These are phyloP conservation scores for Fusarium floridanum DNA, from an alignment of 2,329 filamentous ascomycete species.

Conservation along the genomic window DNA sequence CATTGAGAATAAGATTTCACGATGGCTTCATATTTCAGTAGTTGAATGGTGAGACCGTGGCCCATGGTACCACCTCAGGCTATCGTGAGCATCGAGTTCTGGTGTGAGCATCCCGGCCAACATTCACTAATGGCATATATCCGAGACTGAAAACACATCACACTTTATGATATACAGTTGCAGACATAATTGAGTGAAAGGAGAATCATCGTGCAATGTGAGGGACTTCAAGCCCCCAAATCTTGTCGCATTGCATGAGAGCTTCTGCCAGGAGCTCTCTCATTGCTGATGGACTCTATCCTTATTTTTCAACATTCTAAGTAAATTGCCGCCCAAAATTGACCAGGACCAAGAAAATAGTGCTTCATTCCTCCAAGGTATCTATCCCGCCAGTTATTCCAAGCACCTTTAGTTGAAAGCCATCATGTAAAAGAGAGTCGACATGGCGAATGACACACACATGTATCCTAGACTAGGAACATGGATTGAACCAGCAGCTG, in stretches of 20 bases:
- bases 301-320: constrained; percentile 13
- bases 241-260: constrained; percentile 12
- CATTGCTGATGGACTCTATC: constrained; percentile 24
- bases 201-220: neutral
- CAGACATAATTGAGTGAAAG: neutral
- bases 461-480: constrained; percentile 28
- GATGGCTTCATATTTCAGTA: constrained; percentile 24
- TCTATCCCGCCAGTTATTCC: neutral
- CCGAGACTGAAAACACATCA: neutral
- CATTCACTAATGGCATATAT: neutral
- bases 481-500: constrained; percentile 30
- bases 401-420: constrained; percentile 21
- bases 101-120: neutral
- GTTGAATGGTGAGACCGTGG: neutral
- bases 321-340: constrained; percentile 1
- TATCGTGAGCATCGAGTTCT: neutral
- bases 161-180: neutral
- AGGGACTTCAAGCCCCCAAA: neutral
- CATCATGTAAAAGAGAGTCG: constrained; percentile 33
- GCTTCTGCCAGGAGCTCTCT: neutral
- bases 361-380: constrained; percentile 1
- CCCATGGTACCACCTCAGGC: neutral
- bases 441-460: constrained; percentile 35
- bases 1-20: neutral
- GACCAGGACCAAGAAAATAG: constrained; percentile 15